Evolutionary conservation across 345 rosid species (phyloP), one percentile per base, ranked within the genome.

Genomic region (Linum tenue): DNA sequence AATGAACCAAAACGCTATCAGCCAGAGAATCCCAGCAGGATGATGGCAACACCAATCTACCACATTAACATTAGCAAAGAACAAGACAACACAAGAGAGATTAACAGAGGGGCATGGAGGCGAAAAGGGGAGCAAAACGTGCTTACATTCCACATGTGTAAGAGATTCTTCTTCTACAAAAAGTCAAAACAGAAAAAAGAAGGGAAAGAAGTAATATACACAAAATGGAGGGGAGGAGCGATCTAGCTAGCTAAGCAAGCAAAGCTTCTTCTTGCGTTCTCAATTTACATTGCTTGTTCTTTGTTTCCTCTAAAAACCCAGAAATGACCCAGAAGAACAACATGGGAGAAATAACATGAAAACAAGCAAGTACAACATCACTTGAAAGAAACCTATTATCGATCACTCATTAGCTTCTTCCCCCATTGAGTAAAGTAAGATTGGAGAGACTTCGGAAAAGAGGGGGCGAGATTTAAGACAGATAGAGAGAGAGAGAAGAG

Each of bases 281-380:
- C 9, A 48, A 85, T 80, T 83, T 83, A 86, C 81, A 83, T 48
- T 6, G 53, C 53, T 15, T 48, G 53, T 48, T 48, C 53, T 48
- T 48, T 65, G 79, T 75, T 70, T 74, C 77, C 77, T 73, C 71
- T 76, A 60, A 64, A 53, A 56, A 67, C 71, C 62, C 74, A 22
- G 59, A 56, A n/a, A 43, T 5, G 50, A 43, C 53, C 53, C 53
- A 48, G 14, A 48, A 48, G 53, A 48, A 48, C 53, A 48, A 48
- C 9, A 48, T 12, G 31, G 53, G 11, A 15, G 53, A 48, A 48
- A 15, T 22, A 22, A 48, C 9, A 48, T 9, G 53, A 15, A 48
- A 48, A 6, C 53, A 48, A 48, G 9, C 14, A 48, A 48, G 53
- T 48, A 48, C 53, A 48, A 48, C 53, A 48, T 48, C 11, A 0